Evolutionary conservation across 495 filamentous ascomycete genomes (phyloP), one percentile per base, ranked within the genome.

Genomic region (Neurospora intermedia): DNA sequence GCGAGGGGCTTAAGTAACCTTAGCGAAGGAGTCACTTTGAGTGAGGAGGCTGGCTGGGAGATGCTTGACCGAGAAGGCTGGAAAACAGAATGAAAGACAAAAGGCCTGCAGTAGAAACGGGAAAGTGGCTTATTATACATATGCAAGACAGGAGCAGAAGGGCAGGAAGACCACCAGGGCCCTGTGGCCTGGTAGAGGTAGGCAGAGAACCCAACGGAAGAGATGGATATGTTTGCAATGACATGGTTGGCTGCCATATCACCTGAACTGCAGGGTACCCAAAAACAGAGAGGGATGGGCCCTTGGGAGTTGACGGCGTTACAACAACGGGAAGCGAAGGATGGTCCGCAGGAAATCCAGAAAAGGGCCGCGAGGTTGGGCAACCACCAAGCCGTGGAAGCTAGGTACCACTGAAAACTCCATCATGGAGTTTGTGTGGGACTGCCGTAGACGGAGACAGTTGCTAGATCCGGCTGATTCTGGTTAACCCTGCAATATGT

Each of bases 11-110:
- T 75, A 79, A 81, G 82, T 80, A 84, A 81, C 82, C 81, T 83
- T 82, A 84, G 78, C 82, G 83, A 85, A 84, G 73, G 83, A 82
- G 81, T 82, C 80, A 84, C 81, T 81, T 76, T 38, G 35, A 38
- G 35, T 38, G 72, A 46, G 71, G 69, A 73, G 74, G 78, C 70
- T 81, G 74, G 71, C 71, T 75, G 72, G 75, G 75, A 73, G 73
- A 73, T 69, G 46, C 15, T 73, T 71, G 72, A 76, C 70, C 72
- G 69, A 75, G 76, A 78, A 69, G 76, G 72, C 71, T 75, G 72
- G 73, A 46, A 27, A 73, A 38, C 59, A 75, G 71, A 73, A 71
- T 73, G 62, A 62, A 73, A 66, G 23, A 62, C 46, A 54, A 69
- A 59, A 70, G 69, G 71, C 23, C 2, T 62, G 27, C 23, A 76